Evolutionary conservation across 768 basidiomycete species (phyloP), one percentile per base, ranked within the genome.

Genomic region (Trametopsis cervina): DNA sequence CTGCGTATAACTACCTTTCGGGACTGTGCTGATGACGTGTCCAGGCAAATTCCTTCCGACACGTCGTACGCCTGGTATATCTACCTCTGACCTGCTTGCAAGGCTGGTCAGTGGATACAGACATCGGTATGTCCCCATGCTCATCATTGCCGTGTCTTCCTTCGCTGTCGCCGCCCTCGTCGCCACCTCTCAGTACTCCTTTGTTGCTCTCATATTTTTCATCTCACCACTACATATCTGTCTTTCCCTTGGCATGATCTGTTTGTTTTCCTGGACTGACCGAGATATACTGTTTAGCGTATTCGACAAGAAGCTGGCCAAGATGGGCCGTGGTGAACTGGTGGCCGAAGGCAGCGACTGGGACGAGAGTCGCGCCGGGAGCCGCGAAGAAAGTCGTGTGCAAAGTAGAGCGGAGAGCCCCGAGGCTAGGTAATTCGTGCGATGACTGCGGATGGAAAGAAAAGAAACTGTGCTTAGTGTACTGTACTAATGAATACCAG

Each of bases 31-130:
- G 22, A 21, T 10, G 24, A 17, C 20, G 20, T 23, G 5, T 20
- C 25, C 54, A 94, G 95, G 95, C 40, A 87, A 86, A 70, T 98
- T 99, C 65, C 73, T 98, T 37, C 95, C 96, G 0, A 99, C 95
- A 2, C 80, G 92, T 12, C 85, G 95, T 44, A 98, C 96, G 3
- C 91, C 91, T 0, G 91, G 92, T 7, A 80, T 97, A 7, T 96
- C 93, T 9, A 99, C 96, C 0, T 95, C 93, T 0, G 85, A 89
- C 29, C 75, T 98, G 17, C 77, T 99, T 29, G 90, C 91, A 61
- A 84, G 96, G 21, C 93, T 98, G 59, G 89, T 98, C 15, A 74
- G 77, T 13, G 83, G 86, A 13, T 97, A 98, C 65, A 76, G 91
- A 21, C 80, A 79, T 39, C 29, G 29, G 29, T 33, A 33, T 15